These are phyloP conservation scores for Colletotrichum tofieldiae DNA, from an alignment of 2,329 filamentous ascomycete genomes.

Conservation along the genomic window DNA sequence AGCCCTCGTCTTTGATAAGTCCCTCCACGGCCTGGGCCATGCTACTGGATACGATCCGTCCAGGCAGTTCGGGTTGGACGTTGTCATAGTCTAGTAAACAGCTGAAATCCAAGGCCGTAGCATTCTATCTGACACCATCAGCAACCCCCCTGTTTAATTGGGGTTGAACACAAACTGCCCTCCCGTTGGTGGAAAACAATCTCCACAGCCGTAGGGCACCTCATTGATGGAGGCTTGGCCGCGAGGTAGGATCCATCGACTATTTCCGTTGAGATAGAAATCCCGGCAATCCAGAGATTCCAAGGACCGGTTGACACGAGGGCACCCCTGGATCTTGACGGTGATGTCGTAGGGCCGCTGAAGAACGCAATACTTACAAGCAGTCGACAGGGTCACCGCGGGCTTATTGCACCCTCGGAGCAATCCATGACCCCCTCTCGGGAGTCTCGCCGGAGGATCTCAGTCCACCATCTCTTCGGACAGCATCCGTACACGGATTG, in stretches of 20 bases:
- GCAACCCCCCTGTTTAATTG: constrained; percentile 16
- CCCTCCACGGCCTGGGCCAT: not conserved
- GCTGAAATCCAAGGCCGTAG: not conserved
- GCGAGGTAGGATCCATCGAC: constrained; percentile 19
- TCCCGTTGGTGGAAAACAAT: constrained; percentile 40
- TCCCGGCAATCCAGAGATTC: constrained; percentile 39
- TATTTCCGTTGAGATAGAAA: constrained; percentile 32
- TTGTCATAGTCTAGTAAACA: not conserved
- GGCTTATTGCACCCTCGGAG: not conserved
- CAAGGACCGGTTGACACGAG: constrained; percentile 16
- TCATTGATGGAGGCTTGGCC: constrained; percentile 35
- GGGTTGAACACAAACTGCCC: constrained; percentile 15
- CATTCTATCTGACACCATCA: constrained; percentile 10
- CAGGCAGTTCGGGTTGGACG: not conserved
- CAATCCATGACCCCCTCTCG: not conserved
- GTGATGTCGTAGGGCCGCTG: constrained; percentile 2
- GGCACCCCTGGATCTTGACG: constrained; percentile 10
- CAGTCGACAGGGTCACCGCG: not conserved
- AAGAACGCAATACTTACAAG: not conserved
- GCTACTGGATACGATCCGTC: not conserved
- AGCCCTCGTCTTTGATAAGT: constrained; percentile 11
- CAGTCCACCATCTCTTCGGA: constrained; percentile 3
- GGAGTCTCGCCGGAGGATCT: constrained; percentile 21
- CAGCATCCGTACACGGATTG: constrained; percentile 27
- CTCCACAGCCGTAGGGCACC: constrained; percentile 29